These are phyloP conservation scores for Hanseniaspora valbyensis DNA, from an alignment of 805 yeast species.

Conservation along the genomic window DNA sequence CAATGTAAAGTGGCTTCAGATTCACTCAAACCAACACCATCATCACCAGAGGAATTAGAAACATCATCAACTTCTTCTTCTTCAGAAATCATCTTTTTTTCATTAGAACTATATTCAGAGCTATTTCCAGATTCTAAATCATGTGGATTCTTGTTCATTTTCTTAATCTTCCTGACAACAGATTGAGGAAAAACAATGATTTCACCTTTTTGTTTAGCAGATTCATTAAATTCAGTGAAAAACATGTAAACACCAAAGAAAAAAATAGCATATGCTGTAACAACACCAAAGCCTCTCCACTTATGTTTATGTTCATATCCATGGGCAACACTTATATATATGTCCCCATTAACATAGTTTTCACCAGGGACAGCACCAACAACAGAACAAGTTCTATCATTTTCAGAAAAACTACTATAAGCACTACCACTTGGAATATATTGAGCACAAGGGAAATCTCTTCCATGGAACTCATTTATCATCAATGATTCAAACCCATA, in stretches of 20 bases:
- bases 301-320: constrained; percentile 36
- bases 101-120: not conserved
- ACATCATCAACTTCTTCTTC: constrained; percentile 22
- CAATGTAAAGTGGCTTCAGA: constrained; percentile 56
- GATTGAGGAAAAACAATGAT: constrained; percentile 47
- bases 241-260: constrained; percentile 44
- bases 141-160: constrained; percentile 19
- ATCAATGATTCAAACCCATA: constrained; percentile 49
- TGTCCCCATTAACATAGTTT: constrained; percentile 40
- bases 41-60: constrained; percentile 17
- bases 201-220: constrained; percentile 64
- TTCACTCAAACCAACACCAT: constrained; percentile 26
- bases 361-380: constrained; percentile 49
- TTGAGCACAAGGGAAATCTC: constrained; percentile 36
- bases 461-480: constrained; percentile 45
- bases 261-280: constrained; percentile 43
- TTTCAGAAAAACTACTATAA: constrained; percentile 29
- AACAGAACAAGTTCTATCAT: constrained; percentile 42
- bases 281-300: constrained; percentile 60
- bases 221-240: constrained; percentile 47
- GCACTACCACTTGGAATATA: constrained; percentile 40
- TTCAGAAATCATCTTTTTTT: constrained; percentile 16
- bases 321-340: constrained; percentile 36
- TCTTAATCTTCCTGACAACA: constrained; percentile 38
- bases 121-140: constrained; percentile 12